Evolutionary conservation across 148 eudicot genomes (phyloP).

Genomic region (Gaultheria prostrata): DNA sequence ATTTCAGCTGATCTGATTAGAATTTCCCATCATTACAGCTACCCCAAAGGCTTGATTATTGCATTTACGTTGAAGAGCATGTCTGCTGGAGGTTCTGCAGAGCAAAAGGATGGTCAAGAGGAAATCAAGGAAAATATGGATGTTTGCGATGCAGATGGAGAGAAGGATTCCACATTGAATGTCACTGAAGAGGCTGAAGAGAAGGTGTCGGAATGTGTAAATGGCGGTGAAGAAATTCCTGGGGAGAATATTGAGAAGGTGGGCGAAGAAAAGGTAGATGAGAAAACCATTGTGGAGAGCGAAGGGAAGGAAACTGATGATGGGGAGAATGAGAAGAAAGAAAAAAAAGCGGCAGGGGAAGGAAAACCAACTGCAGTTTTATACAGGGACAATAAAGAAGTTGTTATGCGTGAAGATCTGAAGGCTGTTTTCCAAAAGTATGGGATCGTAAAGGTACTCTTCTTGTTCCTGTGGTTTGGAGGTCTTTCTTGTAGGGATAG

Average conservation of each 20-base stretch:
- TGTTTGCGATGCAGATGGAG: constrained; percentile 33
- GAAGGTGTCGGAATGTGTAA: constrained; percentile 28
- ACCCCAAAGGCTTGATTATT: constrained; percentile 77
- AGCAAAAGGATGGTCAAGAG: constrained; percentile 38
- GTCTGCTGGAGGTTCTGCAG: constrained; percentile 36
- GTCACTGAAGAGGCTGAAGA: constrained; percentile 31
- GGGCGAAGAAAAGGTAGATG: constrained; percentile 39
- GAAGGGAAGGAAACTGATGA: constrained; percentile 47
- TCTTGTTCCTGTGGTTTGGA: background rate
- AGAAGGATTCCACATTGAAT: constrained; percentile 18
- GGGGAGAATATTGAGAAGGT: constrained; percentile 30
- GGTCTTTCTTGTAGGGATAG: background rate
- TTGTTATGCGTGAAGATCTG: constrained; percentile 82
- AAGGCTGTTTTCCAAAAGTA: constrained; percentile 66
- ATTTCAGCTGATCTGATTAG: constrained; percentile 1
- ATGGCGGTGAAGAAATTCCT: constrained; percentile 24
- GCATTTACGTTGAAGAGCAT: constrained; percentile 73
- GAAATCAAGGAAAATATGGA: constrained; percentile 27
- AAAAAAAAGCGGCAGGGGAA: constrained; percentile 30
- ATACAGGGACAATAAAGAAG: constrained; percentile 58
- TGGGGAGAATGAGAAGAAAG: constrained; percentile 43
- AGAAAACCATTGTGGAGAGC: constrained; percentile 32
- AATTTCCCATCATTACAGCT: constrained; percentile 41
- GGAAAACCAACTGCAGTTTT: constrained; percentile 25
- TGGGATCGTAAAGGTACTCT: constrained; percentile 78